A percentile compares a stretch with the other conserved stretches of the same genome.
These are phyloP conservation scores for Solanum hybrid DNA, from an alignment of 305 asterid species.

Conservation along the genomic window DNA sequence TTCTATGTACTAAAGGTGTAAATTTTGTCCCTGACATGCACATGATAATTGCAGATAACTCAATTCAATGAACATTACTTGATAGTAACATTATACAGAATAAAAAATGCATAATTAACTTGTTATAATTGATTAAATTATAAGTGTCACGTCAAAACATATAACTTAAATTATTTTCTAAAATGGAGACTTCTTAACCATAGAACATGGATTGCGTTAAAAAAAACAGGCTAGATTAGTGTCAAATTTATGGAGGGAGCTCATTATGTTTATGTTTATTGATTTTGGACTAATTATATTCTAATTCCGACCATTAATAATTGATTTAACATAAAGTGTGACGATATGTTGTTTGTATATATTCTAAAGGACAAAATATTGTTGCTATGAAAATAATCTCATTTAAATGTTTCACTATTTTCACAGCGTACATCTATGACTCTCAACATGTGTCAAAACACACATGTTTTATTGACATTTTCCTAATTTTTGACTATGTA, in stretches of 20 bases:
- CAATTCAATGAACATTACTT: neutral
- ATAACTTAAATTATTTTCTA: neutral
- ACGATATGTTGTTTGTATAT: neutral
- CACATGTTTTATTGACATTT: neutral
- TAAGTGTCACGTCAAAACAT: neutral
- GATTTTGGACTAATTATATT: neutral
- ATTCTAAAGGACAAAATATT: neutral
- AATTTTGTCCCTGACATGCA: neutral
- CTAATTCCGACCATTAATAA: neutral
- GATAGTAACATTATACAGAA: neutral
- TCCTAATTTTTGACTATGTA: neutral
- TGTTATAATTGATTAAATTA: neutral
- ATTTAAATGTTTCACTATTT: neutral
- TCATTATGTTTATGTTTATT: neutral
- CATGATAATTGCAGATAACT: neutral
- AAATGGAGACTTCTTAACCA: neutral
- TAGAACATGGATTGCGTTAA: neutral
- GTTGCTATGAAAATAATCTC: neutral
- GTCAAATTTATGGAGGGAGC: neutral
- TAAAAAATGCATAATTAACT: neutral
- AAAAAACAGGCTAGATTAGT: neutral
- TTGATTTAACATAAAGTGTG: neutral
- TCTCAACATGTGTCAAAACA: neutral
- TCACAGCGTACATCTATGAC: neutral
- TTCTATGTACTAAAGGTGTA: neutral